Conservation (phyloP, 2,329 filamentous ascomycete species). For the Septoria petroselini region DNA sequence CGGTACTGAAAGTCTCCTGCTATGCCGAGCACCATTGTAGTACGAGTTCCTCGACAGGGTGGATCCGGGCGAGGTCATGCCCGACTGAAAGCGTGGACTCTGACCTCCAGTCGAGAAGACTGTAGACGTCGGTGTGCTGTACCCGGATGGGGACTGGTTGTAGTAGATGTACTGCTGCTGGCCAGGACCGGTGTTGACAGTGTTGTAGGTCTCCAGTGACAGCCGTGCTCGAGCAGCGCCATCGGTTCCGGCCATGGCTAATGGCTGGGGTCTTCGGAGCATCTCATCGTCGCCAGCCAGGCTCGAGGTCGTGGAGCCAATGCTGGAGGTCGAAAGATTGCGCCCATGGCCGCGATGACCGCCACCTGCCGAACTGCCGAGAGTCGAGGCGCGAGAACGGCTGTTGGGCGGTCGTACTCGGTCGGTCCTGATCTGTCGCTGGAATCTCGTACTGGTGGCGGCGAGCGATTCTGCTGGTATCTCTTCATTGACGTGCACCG, state of each 20-base stretch:
- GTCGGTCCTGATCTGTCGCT: constrained; percentile 86
- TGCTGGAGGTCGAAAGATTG: constrained; percentile 85
- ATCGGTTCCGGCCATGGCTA: constrained; percentile 73
- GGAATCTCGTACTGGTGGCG: constrained; percentile 86
- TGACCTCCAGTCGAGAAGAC: constrained; percentile 74
- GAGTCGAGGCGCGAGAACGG: constrained; percentile 73
- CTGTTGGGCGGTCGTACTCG: constrained; percentile 70
- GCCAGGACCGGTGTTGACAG: constrained; percentile 62
- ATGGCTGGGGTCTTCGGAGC: constrained; percentile 71
- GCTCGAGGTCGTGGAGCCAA: constrained; percentile 69
- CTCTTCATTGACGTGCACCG: constrained; percentile 95
- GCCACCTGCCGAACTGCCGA: constrained; percentile 60
- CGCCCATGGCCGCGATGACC: constrained; percentile 75
- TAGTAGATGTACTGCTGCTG: constrained; percentile 62
- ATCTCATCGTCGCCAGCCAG: constrained; percentile 64
- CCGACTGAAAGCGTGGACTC: constrained; percentile 71
- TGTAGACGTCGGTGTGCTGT: constrained; percentile 78
- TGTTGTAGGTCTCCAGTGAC: constrained; percentile 61
- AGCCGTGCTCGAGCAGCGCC: constrained; percentile 58
- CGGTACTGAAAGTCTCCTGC: constrained; percentile 78
- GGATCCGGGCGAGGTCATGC: constrained; percentile 68
- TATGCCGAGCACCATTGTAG: constrained; percentile 66
- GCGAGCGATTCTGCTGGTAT: constrained; percentile 92
- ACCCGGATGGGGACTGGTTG: constrained; percentile 68
- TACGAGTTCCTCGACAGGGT: constrained; percentile 67